Evolutionary conservation across 2,329 filamentous ascomycete genomes (phyloP).

Genomic region (Xylariales sp.): DNA sequence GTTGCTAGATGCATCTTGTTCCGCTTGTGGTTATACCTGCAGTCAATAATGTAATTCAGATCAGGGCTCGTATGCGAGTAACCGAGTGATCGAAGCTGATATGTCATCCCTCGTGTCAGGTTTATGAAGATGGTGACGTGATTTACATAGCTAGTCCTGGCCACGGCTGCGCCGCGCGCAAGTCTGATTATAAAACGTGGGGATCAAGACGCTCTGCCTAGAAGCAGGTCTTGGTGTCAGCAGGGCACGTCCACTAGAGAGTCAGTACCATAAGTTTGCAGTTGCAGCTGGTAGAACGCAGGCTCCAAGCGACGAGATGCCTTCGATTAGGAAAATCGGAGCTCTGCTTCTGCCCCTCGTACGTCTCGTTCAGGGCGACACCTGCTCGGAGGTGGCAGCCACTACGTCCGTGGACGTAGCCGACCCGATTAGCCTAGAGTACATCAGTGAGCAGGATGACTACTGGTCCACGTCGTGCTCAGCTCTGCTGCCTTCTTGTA

Average conservation of each 20-base stretch:
- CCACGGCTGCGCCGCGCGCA: no score
- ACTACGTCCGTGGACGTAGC: constrained; percentile 29
- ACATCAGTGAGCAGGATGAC: constrained; percentile 31
- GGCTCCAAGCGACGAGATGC: no score
- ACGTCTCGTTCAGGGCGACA: constrained; percentile 22
- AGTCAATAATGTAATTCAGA: no score
- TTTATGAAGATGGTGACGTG: no score
- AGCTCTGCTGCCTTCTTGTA: constrained; percentile 38
- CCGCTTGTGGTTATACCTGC: no score
- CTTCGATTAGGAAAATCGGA: no score
- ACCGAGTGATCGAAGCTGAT: no score
- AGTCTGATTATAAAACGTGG: constrained; percentile 9
- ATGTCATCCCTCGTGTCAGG: no score
- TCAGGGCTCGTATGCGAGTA: no score
- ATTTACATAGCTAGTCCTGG: no score
- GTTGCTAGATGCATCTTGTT: no score
- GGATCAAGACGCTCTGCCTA: background rate
- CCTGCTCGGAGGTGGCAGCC: constrained; percentile 31
- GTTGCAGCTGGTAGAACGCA: no score
- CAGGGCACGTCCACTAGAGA: background rate
- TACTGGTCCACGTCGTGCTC: constrained; percentile 43
- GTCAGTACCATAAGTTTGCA: background rate
- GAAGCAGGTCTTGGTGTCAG: background rate
- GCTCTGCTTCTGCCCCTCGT: constrained; percentile 12
- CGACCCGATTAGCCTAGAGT: constrained; percentile 25